phyloP scores from a whole-genome alignment of 768 basidiomycete genomes.

The Rhizopogon salebrosus region DNA sequence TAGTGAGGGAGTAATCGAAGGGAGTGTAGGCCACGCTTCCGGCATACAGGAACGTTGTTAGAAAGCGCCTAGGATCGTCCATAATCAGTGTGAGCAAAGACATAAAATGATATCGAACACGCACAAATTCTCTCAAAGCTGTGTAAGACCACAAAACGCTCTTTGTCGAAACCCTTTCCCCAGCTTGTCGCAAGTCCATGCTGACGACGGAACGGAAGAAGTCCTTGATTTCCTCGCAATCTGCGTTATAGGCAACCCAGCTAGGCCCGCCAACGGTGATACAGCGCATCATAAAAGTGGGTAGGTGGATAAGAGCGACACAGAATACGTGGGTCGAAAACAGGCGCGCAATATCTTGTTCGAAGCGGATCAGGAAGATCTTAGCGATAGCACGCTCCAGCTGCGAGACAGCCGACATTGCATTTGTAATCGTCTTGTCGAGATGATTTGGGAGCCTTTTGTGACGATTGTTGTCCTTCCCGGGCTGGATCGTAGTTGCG shows the following conservation, averaged over 20 bases:
- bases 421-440: slow-evolving; percentile 50
- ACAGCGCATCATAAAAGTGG: slow-evolving; percentile 64
- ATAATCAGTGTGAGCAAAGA: background rate
- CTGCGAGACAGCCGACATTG: slow-evolving; percentile 57
- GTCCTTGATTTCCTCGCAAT: slow-evolving; percentile 68
- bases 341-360: slow-evolving; percentile 70
- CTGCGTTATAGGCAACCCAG: slow-evolving; percentile 65
- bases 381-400: slow-evolving; percentile 67
- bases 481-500: slow-evolving; percentile 12
- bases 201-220: slow-evolving; percentile 64
- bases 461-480: slow-evolving; percentile 27
- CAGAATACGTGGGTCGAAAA: slow-evolving; percentile 67
- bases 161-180: slow-evolving; percentile 75
- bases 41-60: slow-evolving; percentile 63
- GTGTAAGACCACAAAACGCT: slow-evolving; percentile 79
- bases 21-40: slow-evolving; percentile 62
- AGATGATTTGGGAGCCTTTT: slow-evolving; percentile 41
- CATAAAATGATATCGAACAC: slow-evolving; percentile 19
- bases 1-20: slow-evolving; percentile 58
- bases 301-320: slow-evolving; percentile 60
- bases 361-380: slow-evolving; percentile 62
- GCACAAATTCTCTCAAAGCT: slow-evolving; percentile 67
- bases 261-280: slow-evolving; percentile 55
- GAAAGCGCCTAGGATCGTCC: slow-evolving; percentile 52
- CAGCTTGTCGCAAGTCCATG: slow-evolving; percentile 76